Evolutionary conservation across 129 eudicot species (phyloP), one percentile per base, ranked within the genome.

Genomic region (Tagetes erecta): DNA sequence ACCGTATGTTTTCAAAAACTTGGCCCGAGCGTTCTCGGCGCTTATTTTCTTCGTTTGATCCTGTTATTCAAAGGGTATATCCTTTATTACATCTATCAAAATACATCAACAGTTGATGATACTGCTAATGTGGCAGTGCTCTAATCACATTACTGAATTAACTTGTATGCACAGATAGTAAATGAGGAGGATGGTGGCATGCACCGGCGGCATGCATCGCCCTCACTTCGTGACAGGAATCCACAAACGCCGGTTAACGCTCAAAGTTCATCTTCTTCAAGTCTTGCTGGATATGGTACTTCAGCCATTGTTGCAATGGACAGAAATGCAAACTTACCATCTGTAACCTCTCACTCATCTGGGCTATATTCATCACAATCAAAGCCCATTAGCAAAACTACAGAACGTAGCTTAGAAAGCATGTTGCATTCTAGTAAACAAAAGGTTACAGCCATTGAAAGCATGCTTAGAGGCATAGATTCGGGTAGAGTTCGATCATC

Each of bases 261-360:
- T 73, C 95, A 88, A 46, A 81, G 67, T 50, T 62, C 89, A 3
- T 82, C 85, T 44, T 76, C 98, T 56, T 56, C 87, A 44, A 84
- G 80, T 73, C 59, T 94, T 20, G 76, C 96, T 71, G 99, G 99
- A 76, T 94, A 94, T 82, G 94, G 96, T 80, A 94, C 99, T 71
- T 94, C 99, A 34, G 99, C 99, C 11, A 94, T 94, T 56, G 96
- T 94, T 80, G 99, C 99, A 33, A 94, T 94, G 99, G 97, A 94
- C 39, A 86, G 89, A 87, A 94, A 67, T 84, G 84, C 93, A 44
- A 86, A 86, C 58, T 73, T 90, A 70, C 64, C 89, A 47, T 84
- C 98, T 60, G 81, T 79, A 40, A 62, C 88, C 41, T 90, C 97
- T 57, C 77, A 82, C 37, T 86, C 92, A 68, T 90, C 98, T 78